A percentile compares a stretch with the other conserved stretches of the same genome.
phyloP scores from a whole-genome alignment of 192 early-diverging fungal species.

The Entophlyctis helioformis region DNA sequence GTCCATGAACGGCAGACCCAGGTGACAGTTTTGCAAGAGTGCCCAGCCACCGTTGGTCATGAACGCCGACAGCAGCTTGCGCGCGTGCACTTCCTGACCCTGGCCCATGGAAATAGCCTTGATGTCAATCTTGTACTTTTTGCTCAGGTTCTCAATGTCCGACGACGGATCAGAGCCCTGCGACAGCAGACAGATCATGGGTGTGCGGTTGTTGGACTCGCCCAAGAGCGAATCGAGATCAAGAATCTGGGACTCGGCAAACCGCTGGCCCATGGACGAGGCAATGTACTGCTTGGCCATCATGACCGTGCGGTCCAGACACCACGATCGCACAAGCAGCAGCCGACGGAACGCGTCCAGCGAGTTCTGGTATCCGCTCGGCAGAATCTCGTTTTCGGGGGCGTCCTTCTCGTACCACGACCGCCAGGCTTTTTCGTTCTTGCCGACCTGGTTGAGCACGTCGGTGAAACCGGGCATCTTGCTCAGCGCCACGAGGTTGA shows the following conservation, averaged over 20 bases:
- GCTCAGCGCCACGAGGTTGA: slow-evolving; percentile 47
- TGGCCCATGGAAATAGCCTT: slow-evolving; percentile 63
- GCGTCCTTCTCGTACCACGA: slow-evolving; percentile 54
- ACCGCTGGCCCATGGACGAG: slow-evolving; percentile 26
- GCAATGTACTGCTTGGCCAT: slow-evolving; percentile 56
- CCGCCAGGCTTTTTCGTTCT: slow-evolving; percentile 56
- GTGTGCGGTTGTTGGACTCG: slow-evolving; percentile 49
- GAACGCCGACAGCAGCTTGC: slow-evolving; percentile 43
- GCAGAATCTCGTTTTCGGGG: slow-evolving; percentile 51
- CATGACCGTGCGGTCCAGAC: slow-evolving; percentile 51
- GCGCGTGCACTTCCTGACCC: slow-evolving; percentile 54
- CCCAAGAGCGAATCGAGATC: slow-evolving; percentile 45
- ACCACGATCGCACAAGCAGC: slow-evolving; percentile 49
- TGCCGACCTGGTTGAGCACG: slow-evolving; percentile 52
- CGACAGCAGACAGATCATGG: slow-evolving; percentile 57
- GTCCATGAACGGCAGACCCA: slow-evolving; percentile 56
- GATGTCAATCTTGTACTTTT: slow-evolving; percentile 54
- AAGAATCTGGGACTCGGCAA: slow-evolving; percentile 55
- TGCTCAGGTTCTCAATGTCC: slow-evolving; percentile 51
- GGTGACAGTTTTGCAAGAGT: slow-evolving; percentile 52
- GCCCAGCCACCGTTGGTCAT: slow-evolving; percentile 57
- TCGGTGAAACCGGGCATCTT: slow-evolving; percentile 54
- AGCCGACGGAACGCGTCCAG: slow-evolving; percentile 44
- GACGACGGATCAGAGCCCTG: slow-evolving; percentile 51
- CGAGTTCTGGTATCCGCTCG: slow-evolving; percentile 45